Percentiles rank a stretch among this genome's conserved stretches.
Conservation (phyloP, 2,329 filamentous ascomycete species). For the Didymellaceae sp. region DNA sequence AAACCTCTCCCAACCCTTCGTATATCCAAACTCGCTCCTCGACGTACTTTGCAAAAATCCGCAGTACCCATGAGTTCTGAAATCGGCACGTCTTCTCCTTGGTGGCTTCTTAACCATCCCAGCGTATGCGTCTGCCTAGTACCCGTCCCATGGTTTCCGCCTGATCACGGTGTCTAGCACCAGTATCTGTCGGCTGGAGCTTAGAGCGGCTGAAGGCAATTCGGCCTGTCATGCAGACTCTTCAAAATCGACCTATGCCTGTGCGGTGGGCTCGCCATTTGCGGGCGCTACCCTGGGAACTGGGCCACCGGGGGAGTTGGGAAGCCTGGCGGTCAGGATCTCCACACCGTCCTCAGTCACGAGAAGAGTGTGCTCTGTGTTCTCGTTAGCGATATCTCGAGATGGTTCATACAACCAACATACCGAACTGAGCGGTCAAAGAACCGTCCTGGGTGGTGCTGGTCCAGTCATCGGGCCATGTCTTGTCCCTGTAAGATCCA, state of each 20-base stretch:
- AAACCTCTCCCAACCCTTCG: no score
- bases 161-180: conserved; percentile 6
- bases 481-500: conserved; percentile 89
- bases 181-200: not conserved
- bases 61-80: no score
- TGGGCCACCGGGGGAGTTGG: conserved; percentile 77
- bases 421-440: conserved; percentile 90
- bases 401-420: conserved; percentile 36
- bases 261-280: conserved; percentile 34
- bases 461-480: conserved; percentile 99
- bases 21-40: no score
- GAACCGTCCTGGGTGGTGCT: conserved; percentile 91
- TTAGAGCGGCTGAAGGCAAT: not conserved
- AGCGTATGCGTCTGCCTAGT: not conserved
- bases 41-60: no score
- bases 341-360: conserved; percentile 85
- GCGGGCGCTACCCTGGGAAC: conserved; percentile 61
- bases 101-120: not conserved
- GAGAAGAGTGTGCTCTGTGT: conserved; percentile 77
- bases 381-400: conserved; percentile 2
- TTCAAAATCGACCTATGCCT: conserved; percentile 14
- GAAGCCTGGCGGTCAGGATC: conserved; percentile 75
- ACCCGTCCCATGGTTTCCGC: not conserved
- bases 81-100: not conserved
- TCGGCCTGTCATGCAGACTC: not conserved